Percentiles rank a stretch among this genome's conserved stretches.
Evolutionary conservation across 2,329 filamentous ascomycete genomes (phyloP).

Genomic region (Aspergillus versicolor): DNA sequence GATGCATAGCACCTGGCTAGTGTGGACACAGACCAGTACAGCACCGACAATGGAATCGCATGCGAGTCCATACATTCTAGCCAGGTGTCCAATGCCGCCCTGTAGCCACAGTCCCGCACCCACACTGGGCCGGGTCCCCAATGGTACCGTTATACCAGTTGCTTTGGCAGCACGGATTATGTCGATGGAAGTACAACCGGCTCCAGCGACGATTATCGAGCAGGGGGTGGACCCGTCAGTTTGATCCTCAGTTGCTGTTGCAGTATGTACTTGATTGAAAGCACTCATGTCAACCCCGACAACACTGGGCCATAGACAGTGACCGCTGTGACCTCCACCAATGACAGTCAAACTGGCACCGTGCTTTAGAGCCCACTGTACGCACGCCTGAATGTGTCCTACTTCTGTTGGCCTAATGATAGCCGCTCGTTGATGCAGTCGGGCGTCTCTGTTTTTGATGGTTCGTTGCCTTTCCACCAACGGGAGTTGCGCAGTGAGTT

Average conservation of each 20-base stretch:
- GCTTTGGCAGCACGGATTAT: constrained; percentile 51
- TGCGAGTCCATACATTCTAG: constrained; percentile 55
- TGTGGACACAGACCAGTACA: constrained; percentile 54
- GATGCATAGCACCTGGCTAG: constrained; percentile 50
- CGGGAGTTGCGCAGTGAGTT: constrained; percentile 47
- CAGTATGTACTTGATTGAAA: constrained; percentile 53
- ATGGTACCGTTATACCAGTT: constrained; percentile 54
- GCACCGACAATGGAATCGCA: constrained; percentile 63
- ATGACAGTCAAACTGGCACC: constrained; percentile 50
- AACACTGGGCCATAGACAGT: constrained; percentile 55
- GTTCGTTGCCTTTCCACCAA: constrained; percentile 14
- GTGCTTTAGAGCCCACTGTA: constrained; percentile 56
- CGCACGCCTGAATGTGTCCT: constrained; percentile 54
- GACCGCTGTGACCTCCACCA: constrained; percentile 60
- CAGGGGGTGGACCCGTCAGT: not conserved
- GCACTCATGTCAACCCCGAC: constrained; percentile 60
- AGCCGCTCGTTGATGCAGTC: constrained; percentile 43
- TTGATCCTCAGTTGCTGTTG: not conserved
- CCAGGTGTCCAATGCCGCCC: constrained; percentile 63
- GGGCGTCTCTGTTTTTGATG: constrained; percentile 49
- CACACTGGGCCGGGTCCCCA: constrained; percentile 63
- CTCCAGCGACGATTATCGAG: constrained; percentile 50
- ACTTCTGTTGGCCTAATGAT: constrained; percentile 50
- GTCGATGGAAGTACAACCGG: constrained; percentile 58
- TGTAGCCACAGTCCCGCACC: constrained; percentile 64